Evolutionary conservation across 1,284 basidiomycete genomes (phyloP), one percentile per base, ranked within the genome.

Genomic region (Lignosus rhinocerotis): DNA sequence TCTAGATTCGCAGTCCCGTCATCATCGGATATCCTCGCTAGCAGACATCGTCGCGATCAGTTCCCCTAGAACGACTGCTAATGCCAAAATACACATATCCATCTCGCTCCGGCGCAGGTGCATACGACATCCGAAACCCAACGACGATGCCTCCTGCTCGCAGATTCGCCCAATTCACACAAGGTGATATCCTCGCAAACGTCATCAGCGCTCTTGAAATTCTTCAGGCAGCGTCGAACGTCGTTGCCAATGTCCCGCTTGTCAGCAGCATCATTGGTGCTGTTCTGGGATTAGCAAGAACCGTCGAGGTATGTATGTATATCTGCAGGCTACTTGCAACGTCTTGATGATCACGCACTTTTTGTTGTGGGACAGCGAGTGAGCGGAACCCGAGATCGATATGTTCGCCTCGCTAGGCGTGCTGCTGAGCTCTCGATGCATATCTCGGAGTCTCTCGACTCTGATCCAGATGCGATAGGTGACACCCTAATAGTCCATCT

Each of bases 331-430:
- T 12, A 42, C 34, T 17, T 17, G 4, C 10, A 12, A 8, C 3
- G 12, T 4, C 14, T 16, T 36, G 6, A 17, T 14, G 36, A 33
- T 16, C 21, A 34, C 6, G 21, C 21, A 5, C 17, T 53, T 10
- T 7, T 34, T 2, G 6, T 19, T 12, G 3, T 39, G 11, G 21
- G 30, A n/a, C 14, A 56, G 59, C 54, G 19, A 32, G 41, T 57
- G 3, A 43, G 32, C 2, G 49, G 47, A 4, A 51, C 53, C n/a
- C 54, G 21, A 25, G 55, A 57, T 31, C 56, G 56, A 1, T 58
- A 41, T 10, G 25, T 53, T 8, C 60, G 60, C n/a, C 60, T 61
- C n/a, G 56, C 55, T 0, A 19, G 50, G 32, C 53, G 56, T 9
- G 50, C 36, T 17, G 51, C 52, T 2, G 60, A 58, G 30, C 46